Evolutionary conservation across 441 rosid species (phyloP).

Genomic region (Erodium texanum): DNA sequence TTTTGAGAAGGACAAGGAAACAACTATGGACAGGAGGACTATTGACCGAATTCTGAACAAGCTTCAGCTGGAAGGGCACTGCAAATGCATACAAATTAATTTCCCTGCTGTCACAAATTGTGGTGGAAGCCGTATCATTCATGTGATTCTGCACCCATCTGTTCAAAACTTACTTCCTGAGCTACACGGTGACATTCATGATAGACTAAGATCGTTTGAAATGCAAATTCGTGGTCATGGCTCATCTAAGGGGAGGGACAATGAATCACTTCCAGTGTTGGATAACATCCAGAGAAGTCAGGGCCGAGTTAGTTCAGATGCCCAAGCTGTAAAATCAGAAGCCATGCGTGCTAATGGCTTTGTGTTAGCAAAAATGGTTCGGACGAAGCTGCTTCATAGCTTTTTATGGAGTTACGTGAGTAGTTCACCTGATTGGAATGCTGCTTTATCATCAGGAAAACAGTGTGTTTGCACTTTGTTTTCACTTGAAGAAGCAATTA

Average conservation of each 20-base stretch:
- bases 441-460: slow-evolving; percentile 33
- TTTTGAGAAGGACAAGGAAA: slow-evolving; percentile 69
- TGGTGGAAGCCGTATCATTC: slow-evolving; percentile 50
- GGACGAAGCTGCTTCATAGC: slow-evolving; percentile 72
- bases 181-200: slow-evolving; percentile 57
- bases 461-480: slow-evolving; percentile 41
- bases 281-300: slow-evolving; percentile 66
- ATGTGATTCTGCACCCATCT: slow-evolving; percentile 77
- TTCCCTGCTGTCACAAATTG: slow-evolving; percentile 80
- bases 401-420: slow-evolving; percentile 75
- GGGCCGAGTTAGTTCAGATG: slow-evolving; percentile 37
- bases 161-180: slow-evolving; percentile 51
- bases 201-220: slow-evolving; percentile 70
- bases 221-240: slow-evolving; percentile 61
- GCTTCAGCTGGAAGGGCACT: slow-evolving; percentile 79
- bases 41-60: slow-evolving; percentile 60
- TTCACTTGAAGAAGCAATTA: slow-evolving; percentile 68
- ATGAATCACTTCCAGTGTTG: slow-evolving; percentile 52
- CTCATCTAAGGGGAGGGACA: slow-evolving; percentile 41
- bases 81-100: slow-evolving; percentile 51
- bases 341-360: slow-evolving; percentile 92
- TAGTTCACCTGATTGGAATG: slow-evolving; percentile 45
- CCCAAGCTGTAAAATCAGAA: slow-evolving; percentile 46
- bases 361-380: slow-evolving; percentile 90
- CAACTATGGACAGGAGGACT: slow-evolving; percentile 76